These are phyloP conservation scores for Colletotrichum shisoi DNA, from an alignment of 2,329 filamentous ascomycete species.

Conservation along the genomic window DNA sequence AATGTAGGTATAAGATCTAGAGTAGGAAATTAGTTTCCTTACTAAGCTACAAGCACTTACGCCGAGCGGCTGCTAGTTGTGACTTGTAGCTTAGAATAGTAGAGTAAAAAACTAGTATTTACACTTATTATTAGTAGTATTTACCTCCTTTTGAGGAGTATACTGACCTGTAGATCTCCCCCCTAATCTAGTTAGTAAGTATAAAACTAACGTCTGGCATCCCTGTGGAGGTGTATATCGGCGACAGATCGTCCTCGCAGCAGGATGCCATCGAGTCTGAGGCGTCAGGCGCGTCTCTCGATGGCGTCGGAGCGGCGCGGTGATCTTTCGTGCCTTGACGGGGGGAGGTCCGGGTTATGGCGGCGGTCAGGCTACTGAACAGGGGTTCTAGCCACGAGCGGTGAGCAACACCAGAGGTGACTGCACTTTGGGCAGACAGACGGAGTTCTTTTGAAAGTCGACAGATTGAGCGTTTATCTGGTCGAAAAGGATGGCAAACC, in stretches of 20 bases:
- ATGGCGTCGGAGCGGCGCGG: conserved; percentile 8
- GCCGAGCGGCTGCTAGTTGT: no score
- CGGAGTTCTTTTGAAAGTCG: not conserved
- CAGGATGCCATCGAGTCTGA: not conserved
- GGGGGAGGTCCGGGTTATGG: not conserved
- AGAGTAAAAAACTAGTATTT: no score
- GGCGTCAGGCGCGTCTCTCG: conserved; percentile 7
- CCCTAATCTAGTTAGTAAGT: no score
- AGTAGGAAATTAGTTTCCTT: no score
- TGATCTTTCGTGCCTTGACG: conserved; percentile 32
- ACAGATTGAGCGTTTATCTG: not conserved
- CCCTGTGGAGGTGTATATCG: no score
- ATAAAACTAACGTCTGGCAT: no score
- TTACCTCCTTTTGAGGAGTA: no score
- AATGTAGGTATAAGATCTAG: no score
- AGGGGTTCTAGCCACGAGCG: not conserved
- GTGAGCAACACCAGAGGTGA: not conserved
- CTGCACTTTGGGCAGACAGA: not conserved
- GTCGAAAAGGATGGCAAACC: not conserved
- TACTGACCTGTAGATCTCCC: no score
- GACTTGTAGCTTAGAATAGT: no score
- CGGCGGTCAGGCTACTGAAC: conserved; percentile 19
- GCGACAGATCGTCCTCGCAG: not conserved
- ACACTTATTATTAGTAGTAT: no score
- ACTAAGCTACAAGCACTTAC: no score